A percentile compares a stretch with the other conserved stretches of the same genome.
phyloP scores from a whole-genome alignment of 2,329 filamentous ascomycete genomes.

The Alternaria metachromatica region DNA sequence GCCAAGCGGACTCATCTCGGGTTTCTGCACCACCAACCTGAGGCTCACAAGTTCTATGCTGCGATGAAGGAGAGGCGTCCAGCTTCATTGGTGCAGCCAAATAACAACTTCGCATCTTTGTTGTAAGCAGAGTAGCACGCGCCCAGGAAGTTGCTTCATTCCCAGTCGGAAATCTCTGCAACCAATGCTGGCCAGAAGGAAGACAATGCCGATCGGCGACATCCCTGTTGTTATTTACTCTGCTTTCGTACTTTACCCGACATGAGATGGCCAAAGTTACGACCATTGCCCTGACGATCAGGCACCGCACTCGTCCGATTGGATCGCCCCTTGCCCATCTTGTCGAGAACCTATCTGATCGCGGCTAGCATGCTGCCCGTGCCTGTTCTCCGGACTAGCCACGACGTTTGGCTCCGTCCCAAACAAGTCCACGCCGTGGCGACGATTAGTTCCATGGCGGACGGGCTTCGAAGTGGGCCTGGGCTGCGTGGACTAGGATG shows the following conservation, averaged over 20 bases:
- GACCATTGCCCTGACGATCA: slow-evolving; percentile 41
- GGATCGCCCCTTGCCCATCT: slow-evolving; percentile 30
- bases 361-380: slow-evolving; percentile 30
- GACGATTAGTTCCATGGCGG: slow-evolving; percentile 44
- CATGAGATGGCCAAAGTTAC: slow-evolving; percentile 33
- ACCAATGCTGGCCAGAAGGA: slow-evolving; percentile 9
- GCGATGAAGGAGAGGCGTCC: background rate
- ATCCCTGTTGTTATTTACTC: slow-evolving; percentile 39
- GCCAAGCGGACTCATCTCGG: slow-evolving; percentile 37
- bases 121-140: slow-evolving; percentile 11
- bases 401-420: slow-evolving; percentile 42
- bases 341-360: slow-evolving; percentile 25
- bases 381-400: slow-evolving; percentile 38
- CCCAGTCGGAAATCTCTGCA: slow-evolving; percentile 31
- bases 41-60: background rate
- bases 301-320: slow-evolving; percentile 40
- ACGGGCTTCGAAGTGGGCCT: slow-evolving; percentile 37
- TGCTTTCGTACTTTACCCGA: slow-evolving; percentile 36
- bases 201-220: slow-evolving; percentile 21
- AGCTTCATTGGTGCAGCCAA: slow-evolving; percentile 10
- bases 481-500: slow-evolving; percentile 32
- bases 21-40: background rate
- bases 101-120: background rate
- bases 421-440: slow-evolving; percentile 40
- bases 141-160: slow-evolving; percentile 19